Evolutionary conservation across 2,329 filamentous ascomycete species (phyloP).

Genomic region (Pyricularia grisea): DNA sequence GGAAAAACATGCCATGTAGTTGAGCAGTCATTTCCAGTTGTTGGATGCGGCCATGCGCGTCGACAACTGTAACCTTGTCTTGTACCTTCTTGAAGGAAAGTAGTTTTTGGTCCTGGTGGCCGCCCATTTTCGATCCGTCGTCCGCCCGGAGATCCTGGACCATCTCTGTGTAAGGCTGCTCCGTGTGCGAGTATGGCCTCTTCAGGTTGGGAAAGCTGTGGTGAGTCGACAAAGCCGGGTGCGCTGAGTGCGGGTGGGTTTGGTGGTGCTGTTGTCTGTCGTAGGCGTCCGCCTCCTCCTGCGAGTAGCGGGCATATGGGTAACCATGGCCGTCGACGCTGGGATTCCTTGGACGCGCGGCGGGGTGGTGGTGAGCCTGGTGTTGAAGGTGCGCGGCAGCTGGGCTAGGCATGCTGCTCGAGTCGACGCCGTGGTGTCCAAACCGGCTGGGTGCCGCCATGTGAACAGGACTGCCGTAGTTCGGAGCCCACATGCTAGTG

Average conservation of each 20-base stretch:
- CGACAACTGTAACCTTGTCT: conserved; percentile 51
- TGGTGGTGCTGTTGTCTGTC: conserved; percentile 32
- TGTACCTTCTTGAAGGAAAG: conserved; percentile 47
- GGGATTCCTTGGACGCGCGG: conserved; percentile 38
- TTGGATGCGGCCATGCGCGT: conserved; percentile 49
- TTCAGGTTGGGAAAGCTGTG: conserved; percentile 48
- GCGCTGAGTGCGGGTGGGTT: conserved; percentile 11
- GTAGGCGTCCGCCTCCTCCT: conserved; percentile 45
- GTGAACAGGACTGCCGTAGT: conserved; percentile 45
- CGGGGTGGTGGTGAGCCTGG: conserved; percentile 29
- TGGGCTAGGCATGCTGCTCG: conserved; percentile 14
- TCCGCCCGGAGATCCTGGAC: conserved; percentile 47
- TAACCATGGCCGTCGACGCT: conserved; percentile 34
- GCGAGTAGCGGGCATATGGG: conserved; percentile 43
- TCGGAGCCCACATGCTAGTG: conserved; percentile 44
- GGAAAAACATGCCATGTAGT: conserved; percentile 82
- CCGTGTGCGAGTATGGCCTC: conserved; percentile 45
- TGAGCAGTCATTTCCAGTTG: conserved; percentile 60
- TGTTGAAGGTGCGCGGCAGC: background rate
- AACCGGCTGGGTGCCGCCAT: conserved; percentile 36
- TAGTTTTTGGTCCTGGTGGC: conserved; percentile 52
- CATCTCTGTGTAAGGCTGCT: conserved; percentile 50
- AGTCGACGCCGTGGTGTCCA: conserved; percentile 35
- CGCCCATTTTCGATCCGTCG: conserved; percentile 45
- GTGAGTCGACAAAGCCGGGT: conserved; percentile 35